Percentiles rank a stretch among this genome's conserved stretches.
Conservation (phyloP, 306 rosid genomes). For the Bauhinia variegata region DNA sequence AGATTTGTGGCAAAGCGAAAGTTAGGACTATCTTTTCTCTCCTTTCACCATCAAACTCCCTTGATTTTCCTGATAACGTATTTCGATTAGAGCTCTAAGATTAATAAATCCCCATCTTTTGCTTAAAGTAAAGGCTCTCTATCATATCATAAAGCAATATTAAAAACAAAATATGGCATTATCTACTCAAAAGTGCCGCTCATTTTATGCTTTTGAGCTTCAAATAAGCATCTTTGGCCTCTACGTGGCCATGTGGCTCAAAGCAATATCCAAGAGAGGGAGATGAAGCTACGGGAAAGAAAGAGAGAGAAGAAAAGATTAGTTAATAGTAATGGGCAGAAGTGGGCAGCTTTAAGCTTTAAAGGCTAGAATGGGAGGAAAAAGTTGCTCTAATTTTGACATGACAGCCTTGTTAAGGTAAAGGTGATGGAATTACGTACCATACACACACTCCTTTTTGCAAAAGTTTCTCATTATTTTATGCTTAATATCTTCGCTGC, state of each 20-base stretch:
- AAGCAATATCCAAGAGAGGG: conserved; percentile 66
- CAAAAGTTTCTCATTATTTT: conserved; percentile 66
- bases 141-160: conserved; percentile 74
- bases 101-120: conserved; percentile 54
- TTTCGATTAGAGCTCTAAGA: conserved; percentile 49
- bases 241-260: conserved; percentile 93
- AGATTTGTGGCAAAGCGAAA: conserved; percentile 61
- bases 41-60: conserved; percentile 46
- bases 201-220: conserved; percentile 88
- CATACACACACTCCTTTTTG: conserved; percentile 59
- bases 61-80: conserved; percentile 47
- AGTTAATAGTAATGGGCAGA: conserved; percentile 58
- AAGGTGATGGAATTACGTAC: conserved; percentile 86
- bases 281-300: conserved; percentile 36
- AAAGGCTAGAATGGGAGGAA: conserved; percentile 60
- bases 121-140: conserved; percentile 85
- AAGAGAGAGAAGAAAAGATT: conserved; percentile 33
- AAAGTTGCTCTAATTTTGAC: conserved; percentile 90
- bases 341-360: conserved; percentile 58
- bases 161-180: conserved; percentile 99
- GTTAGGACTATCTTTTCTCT: conserved; percentile 51
- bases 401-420: conserved; percentile 85
- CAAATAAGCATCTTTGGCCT: conserved; percentile 86
- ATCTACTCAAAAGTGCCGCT: conserved; percentile 98
- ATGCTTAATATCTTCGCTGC: conserved; percentile 46